Base-by-base conservation (phyloP, 1,284 basidiomycete genomes). In the Amylostereum chailletii region DNA sequence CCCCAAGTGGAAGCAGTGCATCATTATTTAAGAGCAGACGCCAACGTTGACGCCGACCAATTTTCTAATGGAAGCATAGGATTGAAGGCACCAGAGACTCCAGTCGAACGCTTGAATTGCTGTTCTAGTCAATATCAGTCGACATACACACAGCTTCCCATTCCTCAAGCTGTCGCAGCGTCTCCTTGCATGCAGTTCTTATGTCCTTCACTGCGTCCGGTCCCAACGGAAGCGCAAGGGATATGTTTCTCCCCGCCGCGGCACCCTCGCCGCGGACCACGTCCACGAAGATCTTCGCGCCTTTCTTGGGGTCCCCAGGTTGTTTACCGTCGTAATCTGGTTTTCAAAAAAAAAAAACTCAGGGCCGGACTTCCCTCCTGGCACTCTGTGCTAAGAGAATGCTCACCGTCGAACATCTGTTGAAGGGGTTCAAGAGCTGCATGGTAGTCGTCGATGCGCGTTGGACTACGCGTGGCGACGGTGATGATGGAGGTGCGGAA, bases 401-500 rank as follows among this genome's bases (percentile, higher is more conserved):
- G 4, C 58, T 58, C 39, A 67, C 54, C 10, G 60, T 54, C 40
- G 29, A 43, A 30, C 29, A 11, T 11, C n/a, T 43, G 5, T 27
- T 31, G 26, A 10, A 29, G 5, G 27, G 10, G 5, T 27, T 6
- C 5, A 31, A 27, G n/a, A 30, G 19, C 27, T 30, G 42, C 10
- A 11, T 60, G 53, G 57, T 74, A 75, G 55, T 73, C 71, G 0
- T 57, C n/a, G 46, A 74, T 71, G 8, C 68, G 61, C 3, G 62
- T 51, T 5, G 60, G 58, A 42, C 66, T 62, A 1, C 61, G 54
- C 2, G 57, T 57, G 4, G 65, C 63, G 29, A 58, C 48, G 1
- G 53, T 55, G 4, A 74, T 60, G 57, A 74, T 63, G 1, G 59
- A 50, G 0, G 71, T 74, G 32, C 72, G 63, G 62, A 72, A 74